phyloP scores from a whole-genome alignment of 1,284 basidiomycete genomes.

The Trichosporon asahii region DNA sequence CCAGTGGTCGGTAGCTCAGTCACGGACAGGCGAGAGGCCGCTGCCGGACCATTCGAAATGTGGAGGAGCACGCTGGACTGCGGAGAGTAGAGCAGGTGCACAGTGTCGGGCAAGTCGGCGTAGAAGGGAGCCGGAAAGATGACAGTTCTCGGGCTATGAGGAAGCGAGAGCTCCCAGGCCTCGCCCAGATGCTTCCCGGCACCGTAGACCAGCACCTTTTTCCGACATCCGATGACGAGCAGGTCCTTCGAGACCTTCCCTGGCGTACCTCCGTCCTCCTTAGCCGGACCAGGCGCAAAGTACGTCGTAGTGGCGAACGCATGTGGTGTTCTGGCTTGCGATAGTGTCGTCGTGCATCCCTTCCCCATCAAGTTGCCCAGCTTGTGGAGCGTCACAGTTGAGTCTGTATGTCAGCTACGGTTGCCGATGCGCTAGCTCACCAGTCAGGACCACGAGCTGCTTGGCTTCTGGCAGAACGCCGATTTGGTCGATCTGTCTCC shows the following conservation, averaged over 20 bases:
- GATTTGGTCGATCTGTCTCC: conserved; percentile 77
- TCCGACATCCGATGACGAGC: conserved; percentile 77
- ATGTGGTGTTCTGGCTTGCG: conserved; percentile 72
- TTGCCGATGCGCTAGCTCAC: conserved; percentile 51
- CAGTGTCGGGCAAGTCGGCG: conserved; percentile 40
- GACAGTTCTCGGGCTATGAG: conserved; percentile 71
- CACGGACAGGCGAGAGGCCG: conserved; percentile 66
- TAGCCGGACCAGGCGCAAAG: conserved; percentile 8
- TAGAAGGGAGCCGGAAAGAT: conserved; percentile 41
- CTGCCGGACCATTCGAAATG: conserved; percentile 58
- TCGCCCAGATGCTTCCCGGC: conserved; percentile 27
- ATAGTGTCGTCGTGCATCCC: conserved; percentile 63
- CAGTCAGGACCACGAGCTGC: conserved; percentile 74
- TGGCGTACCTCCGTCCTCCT: conserved; percentile 38
- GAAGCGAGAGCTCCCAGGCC: conserved; percentile 63
- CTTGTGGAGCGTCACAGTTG: conserved; percentile 56
- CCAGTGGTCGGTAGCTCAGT: conserved; percentile 60
- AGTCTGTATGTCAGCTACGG: conserved; percentile 36
- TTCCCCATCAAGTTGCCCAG: conserved; percentile 58
- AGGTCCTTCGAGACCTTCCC: conserved; percentile 62
- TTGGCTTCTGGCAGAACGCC: conserved; percentile 78
- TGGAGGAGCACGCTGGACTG: conserved; percentile 65
- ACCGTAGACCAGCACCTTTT: conserved; percentile 72
- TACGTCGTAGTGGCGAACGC: conserved; percentile 63
- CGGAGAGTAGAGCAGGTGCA: conserved; percentile 68